Evolutionary conservation across 345 rosid genomes (phyloP).

Genomic region (Reutealis trisperma): DNA sequence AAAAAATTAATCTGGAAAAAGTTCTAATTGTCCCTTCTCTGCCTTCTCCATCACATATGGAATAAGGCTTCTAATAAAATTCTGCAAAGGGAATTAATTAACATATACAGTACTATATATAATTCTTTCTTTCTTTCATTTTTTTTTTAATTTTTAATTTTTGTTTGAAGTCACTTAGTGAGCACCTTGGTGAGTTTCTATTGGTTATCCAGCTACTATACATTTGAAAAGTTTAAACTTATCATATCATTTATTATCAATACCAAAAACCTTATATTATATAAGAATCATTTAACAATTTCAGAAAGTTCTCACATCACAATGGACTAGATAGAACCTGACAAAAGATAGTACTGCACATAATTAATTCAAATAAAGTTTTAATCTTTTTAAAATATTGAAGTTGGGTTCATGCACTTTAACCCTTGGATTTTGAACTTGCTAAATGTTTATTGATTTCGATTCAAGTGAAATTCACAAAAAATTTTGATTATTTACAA

Average conservation of each 20-base stretch:
- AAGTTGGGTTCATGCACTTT: no score
- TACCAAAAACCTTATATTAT: not conserved
- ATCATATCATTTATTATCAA: not conserved
- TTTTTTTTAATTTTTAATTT: not conserved
- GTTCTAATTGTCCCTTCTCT: not conserved
- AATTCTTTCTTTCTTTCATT: no score
- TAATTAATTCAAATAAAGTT: no score
- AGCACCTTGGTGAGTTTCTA: conserved; percentile 27
- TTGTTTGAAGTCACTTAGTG: not conserved
- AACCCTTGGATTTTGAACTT: no score
- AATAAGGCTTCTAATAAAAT: not conserved
- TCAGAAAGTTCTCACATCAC: not conserved
- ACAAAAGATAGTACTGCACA: no score
- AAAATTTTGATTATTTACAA: no score
- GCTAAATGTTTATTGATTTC: no score
- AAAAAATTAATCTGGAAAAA: not conserved
- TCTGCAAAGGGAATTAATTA: not conserved
- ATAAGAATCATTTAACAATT: not conserved
- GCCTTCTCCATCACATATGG: not conserved
- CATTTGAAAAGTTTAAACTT: not conserved
- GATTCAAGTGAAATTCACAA: no score
- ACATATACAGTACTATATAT: no score
- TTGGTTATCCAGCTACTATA: conserved; percentile 16
- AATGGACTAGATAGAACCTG: not conserved
- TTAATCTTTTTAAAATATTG: no score